Percentiles rank a stretch among this genome's conserved stretches.
Evolutionary conservation across 1,139 yeast species (phyloP).

Genomic region (Pichia sp.): DNA sequence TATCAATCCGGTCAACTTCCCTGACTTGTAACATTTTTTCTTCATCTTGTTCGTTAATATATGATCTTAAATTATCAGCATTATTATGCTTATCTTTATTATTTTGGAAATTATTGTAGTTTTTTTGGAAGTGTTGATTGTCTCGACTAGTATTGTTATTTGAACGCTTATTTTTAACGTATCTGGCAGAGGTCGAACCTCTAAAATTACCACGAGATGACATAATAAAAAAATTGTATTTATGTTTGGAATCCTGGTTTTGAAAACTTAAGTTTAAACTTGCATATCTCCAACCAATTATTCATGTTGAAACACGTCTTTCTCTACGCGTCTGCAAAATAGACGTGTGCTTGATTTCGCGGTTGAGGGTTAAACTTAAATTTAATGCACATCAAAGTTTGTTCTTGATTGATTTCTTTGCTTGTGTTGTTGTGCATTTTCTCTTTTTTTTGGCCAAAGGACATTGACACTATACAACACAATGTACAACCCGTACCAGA

Average conservation of each 20-base stretch:
- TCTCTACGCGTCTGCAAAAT: not conserved
- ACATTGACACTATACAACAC: not conserved
- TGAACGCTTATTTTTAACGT: constrained; percentile 37
- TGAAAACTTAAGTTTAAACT: not conserved
- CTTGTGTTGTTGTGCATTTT: not conserved
- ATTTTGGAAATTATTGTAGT: constrained; percentile 17
- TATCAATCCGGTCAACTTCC: constrained; percentile 59
- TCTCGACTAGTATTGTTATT: not conserved
- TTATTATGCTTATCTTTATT: not conserved
- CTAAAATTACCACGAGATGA: constrained; percentile 28
- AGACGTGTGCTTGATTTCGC: not conserved
- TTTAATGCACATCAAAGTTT: not conserved
- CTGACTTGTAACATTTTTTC: constrained; percentile 38
- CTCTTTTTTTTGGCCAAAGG: not conserved
- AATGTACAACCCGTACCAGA: constrained; percentile 36
- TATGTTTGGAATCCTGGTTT: not conserved
- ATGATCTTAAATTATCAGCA: not conserved
- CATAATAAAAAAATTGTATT: constrained; percentile 3
- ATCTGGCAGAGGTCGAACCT: constrained; percentile 53
- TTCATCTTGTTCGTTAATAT: not conserved
- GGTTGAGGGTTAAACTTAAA: not conserved
- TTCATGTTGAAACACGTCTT: not conserved
- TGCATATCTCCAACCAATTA: not conserved
- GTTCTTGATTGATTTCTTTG: not conserved
- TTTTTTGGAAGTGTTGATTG: constrained; percentile 6